Evolutionary conservation across 78 protist genomes (phyloP), one percentile per base, ranked within the genome.

Genomic region (Dictyostelium capitatum): DNA sequence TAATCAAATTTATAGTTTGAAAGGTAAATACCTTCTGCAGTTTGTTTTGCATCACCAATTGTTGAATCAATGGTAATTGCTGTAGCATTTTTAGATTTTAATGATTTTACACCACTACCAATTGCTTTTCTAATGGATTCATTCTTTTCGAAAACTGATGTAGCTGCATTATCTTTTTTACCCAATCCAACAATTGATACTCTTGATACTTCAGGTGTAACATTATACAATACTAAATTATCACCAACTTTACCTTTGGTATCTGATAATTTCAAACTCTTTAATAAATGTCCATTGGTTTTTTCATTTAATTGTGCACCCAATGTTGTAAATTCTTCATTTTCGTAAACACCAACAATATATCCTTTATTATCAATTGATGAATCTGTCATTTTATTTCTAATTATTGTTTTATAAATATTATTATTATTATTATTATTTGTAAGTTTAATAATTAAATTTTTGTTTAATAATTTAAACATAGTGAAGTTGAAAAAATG

Each of bases 171-270:
- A 6, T 25, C 30, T 46, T 77, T 56, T 41, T 87, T 87, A 32
- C 93, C 93, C 17, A 87, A 57, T 32, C 93, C 93, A 28, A 87
- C 93, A n/a, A 87, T 54, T 57, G 93, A 77, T 47, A 87, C 70
- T 72, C 93, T 77, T 20, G 83, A 77, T n/a, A 75, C 65, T 17
- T 87, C 72, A 64, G 93, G 93, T 9, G 93, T 78, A 1, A 87
- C 84, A 51, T 77, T 59, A 20, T 70, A 87, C 20, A 87, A 62
- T 3, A 87, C 59, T 23, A 87, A 78, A 9, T 15, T 62, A n/a
- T 87, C 93, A 51, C 93, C 93, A 14, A 87, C 62, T 28, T 87
- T 87, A 37, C 93, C 93, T 37, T 74, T 87, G 73, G 65, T 74
- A 28, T 87, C 84, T 1, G 93, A 37, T 30, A 87, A 50, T 62